Conservation (phyloP, 805 yeast species). For the Jamesozyma gamospora region DNA sequence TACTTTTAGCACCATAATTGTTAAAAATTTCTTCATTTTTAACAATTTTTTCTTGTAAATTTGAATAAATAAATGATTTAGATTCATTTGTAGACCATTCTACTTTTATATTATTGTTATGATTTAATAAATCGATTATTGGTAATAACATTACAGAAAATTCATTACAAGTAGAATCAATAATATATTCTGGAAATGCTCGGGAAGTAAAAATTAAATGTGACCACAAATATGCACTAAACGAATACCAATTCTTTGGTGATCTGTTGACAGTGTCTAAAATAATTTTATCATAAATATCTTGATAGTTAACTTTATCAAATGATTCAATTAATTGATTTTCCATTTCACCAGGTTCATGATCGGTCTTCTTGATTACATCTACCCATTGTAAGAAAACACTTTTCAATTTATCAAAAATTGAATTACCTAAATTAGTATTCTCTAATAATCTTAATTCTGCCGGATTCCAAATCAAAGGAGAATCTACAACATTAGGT, state of each 20-base stretch:
- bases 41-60: slow-evolving; percentile 1
- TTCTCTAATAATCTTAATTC: slow-evolving; percentile 49
- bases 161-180: slow-evolving; percentile 26
- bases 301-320: slow-evolving; percentile 7
- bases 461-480: slow-evolving; percentile 49
- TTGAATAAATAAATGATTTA: slow-evolving; percentile 42
- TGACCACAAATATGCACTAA: slow-evolving; percentile 68
- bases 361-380: neutral
- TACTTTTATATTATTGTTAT: slow-evolving; percentile 50
- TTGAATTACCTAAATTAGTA: slow-evolving; percentile 53
- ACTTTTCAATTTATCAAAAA: slow-evolving; percentile 36
- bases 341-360: slow-evolving; percentile 10
- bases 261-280: slow-evolving; percentile 10
- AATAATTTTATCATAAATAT: slow-evolving; percentile 11
- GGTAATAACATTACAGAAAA: slow-evolving; percentile 64
- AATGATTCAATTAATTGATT: slow-evolving; percentile 9
- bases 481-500: slow-evolving; percentile 42
- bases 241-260: slow-evolving; percentile 47
- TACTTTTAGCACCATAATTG: slow-evolving; percentile 85
- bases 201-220: slow-evolving; percentile 62
- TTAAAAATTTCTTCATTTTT: slow-evolving; percentile 51
- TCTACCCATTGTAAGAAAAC: slow-evolving; percentile 56
- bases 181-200: slow-evolving; percentile 58
- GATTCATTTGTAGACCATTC: slow-evolving; percentile 44
- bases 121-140: slow-evolving; percentile 69